Evolutionary conservation across 2,329 filamentous ascomycete genomes (phyloP), one percentile per base, ranked within the genome.

Genomic region (Metarhizium album): DNA sequence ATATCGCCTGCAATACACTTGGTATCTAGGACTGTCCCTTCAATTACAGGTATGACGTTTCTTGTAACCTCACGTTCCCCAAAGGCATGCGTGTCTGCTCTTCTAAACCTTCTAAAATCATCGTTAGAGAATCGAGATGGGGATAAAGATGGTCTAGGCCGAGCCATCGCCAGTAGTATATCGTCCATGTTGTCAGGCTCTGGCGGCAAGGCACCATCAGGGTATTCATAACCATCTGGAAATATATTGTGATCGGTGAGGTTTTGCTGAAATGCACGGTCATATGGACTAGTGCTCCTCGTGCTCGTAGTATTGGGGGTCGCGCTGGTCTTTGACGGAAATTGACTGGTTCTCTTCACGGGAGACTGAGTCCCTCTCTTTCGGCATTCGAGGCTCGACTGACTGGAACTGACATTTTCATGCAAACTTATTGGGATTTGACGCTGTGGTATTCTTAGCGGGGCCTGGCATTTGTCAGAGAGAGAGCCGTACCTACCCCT

Each of bases 211-310:
- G n/a, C 16, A 18, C 55, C 55, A 22, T 58, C 51, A 13, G 52
- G 57, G 45, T 55, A 55, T 23, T 48, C 47, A 37, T 59, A 57
- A 2, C 35, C 35, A 27, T 45, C 1, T 18, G 56, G 57, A 11
- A 54, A 56, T n/a, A 59, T 52, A 7, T 49, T n/a, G 22, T 58
- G 42, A 31, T 58, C 49, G n/a, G 57, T 53, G 5, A 59, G 45
- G 33, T 59, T 55, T 52, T 59, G 55, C 29, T 52, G 48, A 22
- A 61, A 61, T 37, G 47, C 51, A 42, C 50, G 46, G 43, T 58
- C 53, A 31, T 60, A 60, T 23, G 51, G 58, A 4, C 55, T 50
- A n/a, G 50, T 60, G 33, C 49, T 56, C 42, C 29, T 52, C 4
- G 51, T 57, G 2, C 42, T 56, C n/a, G 43, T 51, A 8, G 51